Evolutionary conservation across 164 flowering plant species (phyloP), one percentile per base, ranked within the genome.

Genomic region (Magnolia changhungtana): DNA sequence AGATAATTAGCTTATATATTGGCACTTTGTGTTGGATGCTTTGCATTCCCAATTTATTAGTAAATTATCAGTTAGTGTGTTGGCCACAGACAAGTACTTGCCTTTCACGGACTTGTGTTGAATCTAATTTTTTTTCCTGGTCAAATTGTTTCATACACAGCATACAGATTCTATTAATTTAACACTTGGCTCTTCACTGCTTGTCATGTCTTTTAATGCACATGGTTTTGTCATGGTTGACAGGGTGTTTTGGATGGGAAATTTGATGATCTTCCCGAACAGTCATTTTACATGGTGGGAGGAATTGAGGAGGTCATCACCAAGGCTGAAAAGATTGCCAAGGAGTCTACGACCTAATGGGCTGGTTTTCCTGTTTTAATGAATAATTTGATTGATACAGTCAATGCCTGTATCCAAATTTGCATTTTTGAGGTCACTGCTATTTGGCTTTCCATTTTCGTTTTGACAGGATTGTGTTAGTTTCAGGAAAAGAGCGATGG

Each of bases 181-280:
- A 37, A 11, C 10, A 65, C 68, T 10, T 27, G 2, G 29, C 29
- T 27, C 29, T 27, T 27, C 29, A 27, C 29, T 23, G 24, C 13
- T 21, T 21, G 19, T 63, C 19, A 23, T 73, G 51, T 18, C 73
- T 74, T 21, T 59, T 18, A 50, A 71, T 67, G 65, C 24, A 31
- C 50, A 37, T 23, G 51, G 18, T 66, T 66, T 14, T 21, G 49
- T 21, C 18, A 11, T 59, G 24, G 4, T 29, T 74, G 45, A 71
- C 88, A 96, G 98, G 99, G 96, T 59, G 95, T 96, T 37, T 86
- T 96, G 90, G 99, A 96, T 81, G 99, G 99, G 0, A 94, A 94
- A 61, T 96, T 87, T 50, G 99, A 96, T 83, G 99, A 96, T 76
- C 95, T 96, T 50, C 73, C 98, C 0, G 99, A 96, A 79, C 98